Base-by-base conservation (phyloP, 352 stramenopile genomes). In the Globisporangium echinulatum region DNA sequence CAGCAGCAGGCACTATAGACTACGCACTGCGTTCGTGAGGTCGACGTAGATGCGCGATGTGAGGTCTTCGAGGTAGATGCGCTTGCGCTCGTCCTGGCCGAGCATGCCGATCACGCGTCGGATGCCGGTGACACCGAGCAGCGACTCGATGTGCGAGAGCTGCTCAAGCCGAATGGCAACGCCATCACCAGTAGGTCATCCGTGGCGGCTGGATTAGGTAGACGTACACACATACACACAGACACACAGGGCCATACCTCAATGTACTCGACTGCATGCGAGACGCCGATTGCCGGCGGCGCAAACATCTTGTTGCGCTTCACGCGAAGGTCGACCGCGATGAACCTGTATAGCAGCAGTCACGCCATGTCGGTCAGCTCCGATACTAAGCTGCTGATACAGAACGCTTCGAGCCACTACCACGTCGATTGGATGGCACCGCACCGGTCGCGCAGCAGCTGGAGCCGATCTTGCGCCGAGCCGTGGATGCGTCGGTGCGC, bases 91-190 rank as follows among this genome's bases (percentile, higher is more conserved):
- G 64, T 93, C 84, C 66, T 93, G 82, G 1, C 82, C 85, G 7
- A 96, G 66, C 84, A 94, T 92, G 15, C 86, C 86, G 50, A 96
- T 86, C 13, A 96, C 84, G 11, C 83, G 81, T 33, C 81, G 82
- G 36, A 90, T 65, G 57, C 86, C 86, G 25, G 68, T 87, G 50
- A 91, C 70, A 52, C 86, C 86, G 9, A 96, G 59, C n/a, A 96
- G 67, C 10, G 86, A 96, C 62, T 96, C 86, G 56, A 96, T 92
- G 14, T 72, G 68, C n/a, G 81, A 91, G n/a, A 96, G 67, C 79
- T 90, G 52, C 17, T 33, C 25, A 33, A 33, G 25, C 25, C 25
- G 25, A 33, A 3, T 33, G 25, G 25, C 25, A 3, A 33, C 2
- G 25, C 2, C 25, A 3, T 33, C 25, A 33, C 25, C 25, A 33